phyloP scores from a whole-genome alignment of 495 filamentous ascomycete genomes.

The Penicillium herquei region DNA sequence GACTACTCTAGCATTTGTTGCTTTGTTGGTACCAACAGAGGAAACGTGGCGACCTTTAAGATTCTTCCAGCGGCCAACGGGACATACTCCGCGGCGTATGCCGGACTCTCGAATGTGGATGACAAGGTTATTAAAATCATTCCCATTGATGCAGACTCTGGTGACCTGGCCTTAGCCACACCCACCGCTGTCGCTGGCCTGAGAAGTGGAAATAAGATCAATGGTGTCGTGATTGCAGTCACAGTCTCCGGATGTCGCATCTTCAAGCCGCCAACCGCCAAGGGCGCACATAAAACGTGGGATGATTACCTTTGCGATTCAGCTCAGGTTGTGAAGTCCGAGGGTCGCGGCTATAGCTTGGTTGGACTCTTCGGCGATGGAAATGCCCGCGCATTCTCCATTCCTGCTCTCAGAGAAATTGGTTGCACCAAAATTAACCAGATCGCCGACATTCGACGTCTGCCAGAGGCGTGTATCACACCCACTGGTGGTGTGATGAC shows the following conservation, averaged over 20 bases:
- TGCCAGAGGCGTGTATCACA: constrained; percentile 64
- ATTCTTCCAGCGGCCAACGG: constrained; percentile 70
- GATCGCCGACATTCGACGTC: constrained; percentile 70
- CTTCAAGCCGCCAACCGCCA: constrained; percentile 78
- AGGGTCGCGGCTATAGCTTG: constrained; percentile 71
- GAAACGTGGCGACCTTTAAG: constrained; percentile 84
- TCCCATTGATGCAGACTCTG: constrained; percentile 75
- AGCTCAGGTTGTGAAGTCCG: constrained; percentile 69
- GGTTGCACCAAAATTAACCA: constrained; percentile 60
- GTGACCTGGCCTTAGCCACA: constrained; percentile 71
- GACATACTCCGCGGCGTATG: constrained; percentile 69
- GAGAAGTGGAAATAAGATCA: constrained; percentile 64
- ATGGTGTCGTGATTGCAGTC: constrained; percentile 69
- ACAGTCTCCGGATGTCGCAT: constrained; percentile 74
- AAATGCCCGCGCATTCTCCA: constrained; percentile 71
- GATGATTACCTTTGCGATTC: constrained; percentile 78
- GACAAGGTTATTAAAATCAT: constrained; percentile 72
- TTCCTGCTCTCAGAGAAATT: constrained; percentile 84
- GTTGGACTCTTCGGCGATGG: constrained; percentile 83
- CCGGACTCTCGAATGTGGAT: constrained; percentile 62
- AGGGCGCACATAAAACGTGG: constrained; percentile 86
- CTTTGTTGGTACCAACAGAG: constrained; percentile 85
- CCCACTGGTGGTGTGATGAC: constrained; percentile 76
- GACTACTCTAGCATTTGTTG: constrained; percentile 91
- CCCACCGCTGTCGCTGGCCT: constrained; percentile 69